Base-by-base conservation (phyloP, 1,139 yeast genomes). In the Kluyveromyces marxianus region DNA sequence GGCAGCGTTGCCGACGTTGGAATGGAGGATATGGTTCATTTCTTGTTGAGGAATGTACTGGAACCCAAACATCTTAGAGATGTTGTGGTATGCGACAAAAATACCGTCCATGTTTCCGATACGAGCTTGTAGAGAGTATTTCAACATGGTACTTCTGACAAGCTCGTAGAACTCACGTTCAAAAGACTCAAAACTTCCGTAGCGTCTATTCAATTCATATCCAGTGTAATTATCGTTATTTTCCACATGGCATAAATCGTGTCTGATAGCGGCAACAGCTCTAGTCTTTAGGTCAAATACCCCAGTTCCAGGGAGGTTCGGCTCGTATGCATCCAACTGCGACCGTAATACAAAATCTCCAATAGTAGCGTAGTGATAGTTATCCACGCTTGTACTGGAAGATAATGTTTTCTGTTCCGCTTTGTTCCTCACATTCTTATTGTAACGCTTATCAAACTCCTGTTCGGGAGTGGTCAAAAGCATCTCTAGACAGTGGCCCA, bases 21-120 rank as follows among this genome's bases (percentile, higher is more conserved):
- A 70, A 55, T 81, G 83, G 55, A 74, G 68, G 25, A 75, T 69
- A 53, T 69, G 69, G 61, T 92, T 97, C 52, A 92, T 75, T 35
- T 82, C 86, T 4, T 70, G 68, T 42, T 89, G 67, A 1, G 96
- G 92, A 28, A 92, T 65, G 63, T 92, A 92, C 63, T 89, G 92
- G 66, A 89, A 92, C 3, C 97, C 98, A 65, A 92, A 86, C 59
- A 90, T 77, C 39, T 81, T 71, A 37, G 78, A 74, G 46, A 89
- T 75, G 61, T 89, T 92, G 66, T 92, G 98, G 62, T 83, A 92
- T 0, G 96, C 96, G 26, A 92, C 72, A 55, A 86, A 89, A 4
- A 92, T 88, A 4, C 98, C 98, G 64, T 90, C 97, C 98, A 92
- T 92, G 56, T 85, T 81, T 1, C 98, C 98, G 41, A 92, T 85